Evolutionary conservation across 371 early-diverging fungal species (phyloP).

Genomic region (Syncephalastrum monosporum): DNA sequence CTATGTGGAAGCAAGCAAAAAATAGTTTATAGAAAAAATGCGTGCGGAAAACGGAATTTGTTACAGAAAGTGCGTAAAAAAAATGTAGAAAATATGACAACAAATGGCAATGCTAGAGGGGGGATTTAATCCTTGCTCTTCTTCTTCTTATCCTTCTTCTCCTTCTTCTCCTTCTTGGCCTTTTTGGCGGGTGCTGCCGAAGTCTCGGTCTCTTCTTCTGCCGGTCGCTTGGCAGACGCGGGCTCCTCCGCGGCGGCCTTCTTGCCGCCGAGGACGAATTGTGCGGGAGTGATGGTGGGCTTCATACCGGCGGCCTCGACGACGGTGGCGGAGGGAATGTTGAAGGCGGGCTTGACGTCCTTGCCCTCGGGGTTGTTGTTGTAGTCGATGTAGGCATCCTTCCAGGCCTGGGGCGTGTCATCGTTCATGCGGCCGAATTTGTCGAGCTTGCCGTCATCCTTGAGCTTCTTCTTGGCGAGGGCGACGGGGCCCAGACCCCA

Average conservation of each 20-base stretch:
- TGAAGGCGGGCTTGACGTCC: slow-evolving; percentile 31
- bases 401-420: slow-evolving; percentile 81
- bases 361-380: slow-evolving; percentile 49
- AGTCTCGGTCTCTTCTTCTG: slow-evolving; percentile 15
- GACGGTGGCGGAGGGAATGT: slow-evolving; percentile 25
- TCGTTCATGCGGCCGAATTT: slow-evolving; percentile 91
- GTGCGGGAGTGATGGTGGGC: slow-evolving; percentile 30
- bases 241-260: slow-evolving; percentile 36
- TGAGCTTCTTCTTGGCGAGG: slow-evolving; percentile 94
- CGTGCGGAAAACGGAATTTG: too few relatives aligned
- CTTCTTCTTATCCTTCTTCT: slow-evolving; percentile 40
- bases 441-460: slow-evolving; percentile 96
- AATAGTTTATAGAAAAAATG: too few relatives aligned
- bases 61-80: too few relatives aligned
- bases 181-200: slow-evolving; percentile 14
- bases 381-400: slow-evolving; percentile 73
- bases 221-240: slow-evolving; percentile 26
- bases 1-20: too few relatives aligned
- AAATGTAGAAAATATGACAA: too few relatives aligned
- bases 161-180: slow-evolving; percentile 34
- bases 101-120: too few relatives aligned
- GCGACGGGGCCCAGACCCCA: slow-evolving; percentile 98
- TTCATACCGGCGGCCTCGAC: slow-evolving; percentile 43
- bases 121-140: slow-evolving; percentile 36
- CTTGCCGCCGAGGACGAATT: slow-evolving; percentile 22